Conservation (phyloP, 2,329 filamentous ascomycete genomes). For the Zymoseptoria tritici region DNA sequence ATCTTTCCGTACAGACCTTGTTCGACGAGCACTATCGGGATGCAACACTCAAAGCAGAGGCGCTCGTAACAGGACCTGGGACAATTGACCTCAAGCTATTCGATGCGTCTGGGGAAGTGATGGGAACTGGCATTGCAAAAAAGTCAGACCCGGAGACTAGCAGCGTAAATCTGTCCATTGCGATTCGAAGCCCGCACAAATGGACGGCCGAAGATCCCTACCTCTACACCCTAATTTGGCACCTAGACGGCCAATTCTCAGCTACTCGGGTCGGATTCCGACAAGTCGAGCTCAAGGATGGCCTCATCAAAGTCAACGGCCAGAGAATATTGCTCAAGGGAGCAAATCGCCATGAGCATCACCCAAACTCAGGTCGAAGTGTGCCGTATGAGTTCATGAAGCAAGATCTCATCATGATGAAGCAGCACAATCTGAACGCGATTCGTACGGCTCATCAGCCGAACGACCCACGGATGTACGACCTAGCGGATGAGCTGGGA, state of each 20-base stretch:
- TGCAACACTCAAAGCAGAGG: constrained; percentile 36
- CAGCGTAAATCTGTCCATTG: constrained; percentile 31
- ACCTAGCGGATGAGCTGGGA: constrained; percentile 58
- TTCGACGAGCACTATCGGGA: constrained; percentile 47
- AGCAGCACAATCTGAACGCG: constrained; percentile 63
- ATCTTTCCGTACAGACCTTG: constrained; percentile 49
- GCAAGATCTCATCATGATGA: constrained; percentile 59
- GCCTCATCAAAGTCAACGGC: constrained; percentile 57
- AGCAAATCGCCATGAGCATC: constrained; percentile 66
- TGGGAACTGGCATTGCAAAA: constrained; percentile 23
- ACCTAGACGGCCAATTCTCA: constrained; percentile 38
- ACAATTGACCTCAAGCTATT: constrained; percentile 37
- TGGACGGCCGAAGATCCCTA: constrained; percentile 63
- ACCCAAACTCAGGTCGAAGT: constrained; percentile 55
- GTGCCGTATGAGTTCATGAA: constrained; percentile 57
- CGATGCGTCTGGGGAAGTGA: constrained; percentile 27
- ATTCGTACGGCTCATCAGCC: constrained; percentile 63
- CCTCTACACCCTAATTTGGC: constrained; percentile 50
- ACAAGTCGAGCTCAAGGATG: constrained; percentile 54
- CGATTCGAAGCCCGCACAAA: constrained; percentile 48
- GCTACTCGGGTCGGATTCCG: constrained; percentile 56
- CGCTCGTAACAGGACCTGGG: constrained; percentile 28
- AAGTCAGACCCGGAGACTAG: constrained; percentile 9
- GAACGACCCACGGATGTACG: constrained; percentile 52
- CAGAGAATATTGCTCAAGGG: constrained; percentile 54